Evolutionary conservation across 495 filamentous ascomycete species (phyloP).

Genomic region (Zalerion maritima): DNA sequence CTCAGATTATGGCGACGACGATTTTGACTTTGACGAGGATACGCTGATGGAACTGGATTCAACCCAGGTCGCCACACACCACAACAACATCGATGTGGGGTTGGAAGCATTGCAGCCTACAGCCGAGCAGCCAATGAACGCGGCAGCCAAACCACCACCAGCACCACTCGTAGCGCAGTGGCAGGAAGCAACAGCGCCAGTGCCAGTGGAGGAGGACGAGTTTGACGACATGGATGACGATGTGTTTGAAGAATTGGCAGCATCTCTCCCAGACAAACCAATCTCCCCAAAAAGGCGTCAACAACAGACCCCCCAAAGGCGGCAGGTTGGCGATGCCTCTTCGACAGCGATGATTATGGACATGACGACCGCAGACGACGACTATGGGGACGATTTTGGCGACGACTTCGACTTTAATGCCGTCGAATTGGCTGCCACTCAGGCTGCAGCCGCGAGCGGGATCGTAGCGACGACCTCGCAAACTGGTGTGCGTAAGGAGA

Average conservation of each 20-base stretch:
- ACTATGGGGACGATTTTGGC: conserved; percentile 47
- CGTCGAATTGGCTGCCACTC: conserved; percentile 43
- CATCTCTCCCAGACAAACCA: conserved; percentile 35
- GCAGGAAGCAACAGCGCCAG: conserved; percentile 5
- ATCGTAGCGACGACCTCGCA: conserved; percentile 7
- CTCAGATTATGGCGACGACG: conserved; percentile 33
- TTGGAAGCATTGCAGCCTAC: conserved; percentile 15
- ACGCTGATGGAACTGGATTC: conserved; percentile 37
- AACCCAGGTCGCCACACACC: conserved; percentile 24
- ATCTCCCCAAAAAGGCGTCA: conserved; percentile 2
- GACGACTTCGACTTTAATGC: conserved; percentile 57
- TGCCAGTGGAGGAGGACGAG: conserved; percentile 27
- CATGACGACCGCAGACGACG: conserved; percentile 16
- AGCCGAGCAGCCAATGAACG: neutral
- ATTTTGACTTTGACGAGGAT: conserved; percentile 35
- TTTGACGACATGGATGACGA: conserved; percentile 53
- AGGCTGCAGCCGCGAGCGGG: conserved; percentile 17
- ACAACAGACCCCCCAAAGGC: neutral
- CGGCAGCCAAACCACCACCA: conserved; percentile 3
- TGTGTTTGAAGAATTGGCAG: conserved; percentile 41
- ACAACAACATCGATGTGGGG: conserved; percentile 40
- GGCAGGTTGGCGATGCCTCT: conserved; percentile 3
- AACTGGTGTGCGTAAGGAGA: conserved; percentile 36
- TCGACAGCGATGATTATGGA: conserved; percentile 1
- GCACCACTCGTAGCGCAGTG: conserved; percentile 5